A percentile compares a stretch with the other conserved stretches of the same genome.
These are phyloP conservation scores for Fomitopsis pulvina DNA, from an alignment of 768 basidiomycete genomes.

Conservation along the genomic window DNA sequence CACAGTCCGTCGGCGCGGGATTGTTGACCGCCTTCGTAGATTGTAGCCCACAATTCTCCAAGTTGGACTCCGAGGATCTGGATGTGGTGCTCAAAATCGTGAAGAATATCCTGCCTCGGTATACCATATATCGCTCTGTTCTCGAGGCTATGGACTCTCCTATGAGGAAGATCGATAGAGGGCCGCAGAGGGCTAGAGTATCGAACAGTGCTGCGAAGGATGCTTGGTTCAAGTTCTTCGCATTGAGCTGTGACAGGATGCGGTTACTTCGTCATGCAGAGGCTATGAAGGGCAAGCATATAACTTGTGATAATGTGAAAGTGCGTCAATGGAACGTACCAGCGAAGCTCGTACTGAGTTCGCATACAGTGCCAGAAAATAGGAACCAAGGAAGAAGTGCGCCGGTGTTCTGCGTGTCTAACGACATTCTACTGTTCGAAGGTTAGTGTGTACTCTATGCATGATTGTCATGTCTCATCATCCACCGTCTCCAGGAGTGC, in stretches of 20 bases:
- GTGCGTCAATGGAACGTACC: constrained; percentile 8
- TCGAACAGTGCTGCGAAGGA: constrained; percentile 19
- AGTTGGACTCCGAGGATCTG: constrained; percentile 24
- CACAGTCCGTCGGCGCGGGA: constrained; percentile 26
- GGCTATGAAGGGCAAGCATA: constrained; percentile 24
- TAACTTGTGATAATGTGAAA: constrained; percentile 32
- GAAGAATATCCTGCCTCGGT: constrained; percentile 24
- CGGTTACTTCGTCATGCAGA: constrained; percentile 19
- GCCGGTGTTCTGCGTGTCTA: constrained; percentile 28
- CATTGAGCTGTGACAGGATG: constrained; percentile 23
- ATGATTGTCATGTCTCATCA: no score
- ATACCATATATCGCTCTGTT: constrained; percentile 34
- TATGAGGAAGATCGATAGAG: constrained; percentile 18
- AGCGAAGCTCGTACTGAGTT: background rate
- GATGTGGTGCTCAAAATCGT: constrained; percentile 25
- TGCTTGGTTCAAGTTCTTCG: constrained; percentile 22
- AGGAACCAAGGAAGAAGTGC: constrained; percentile 28
- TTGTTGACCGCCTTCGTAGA: constrained; percentile 26
- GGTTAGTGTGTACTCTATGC: background rate
- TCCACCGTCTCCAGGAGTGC: constrained; percentile 21
- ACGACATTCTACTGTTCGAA: constrained; percentile 34
- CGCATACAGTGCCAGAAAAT: constrained; percentile 28
- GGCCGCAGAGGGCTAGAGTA: constrained; percentile 15
- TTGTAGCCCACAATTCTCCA: constrained; percentile 21
- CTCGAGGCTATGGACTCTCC: constrained; percentile 25